Evolutionary conservation across 345 rosid genomes (phyloP).

Genomic region (Eucalyptus erythrocorys): DNA sequence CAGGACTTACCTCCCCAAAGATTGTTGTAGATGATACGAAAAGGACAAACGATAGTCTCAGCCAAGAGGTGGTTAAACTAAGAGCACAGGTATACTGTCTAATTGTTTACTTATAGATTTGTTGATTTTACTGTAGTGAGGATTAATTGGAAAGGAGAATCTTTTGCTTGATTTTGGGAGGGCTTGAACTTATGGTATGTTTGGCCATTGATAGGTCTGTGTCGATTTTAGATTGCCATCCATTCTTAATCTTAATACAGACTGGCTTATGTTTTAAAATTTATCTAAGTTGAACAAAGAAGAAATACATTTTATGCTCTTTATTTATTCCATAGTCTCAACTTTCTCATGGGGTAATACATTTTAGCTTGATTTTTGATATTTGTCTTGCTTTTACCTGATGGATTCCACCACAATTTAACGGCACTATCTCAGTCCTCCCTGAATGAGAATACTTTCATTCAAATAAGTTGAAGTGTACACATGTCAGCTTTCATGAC

Average conservation of each 20-base stretch:
- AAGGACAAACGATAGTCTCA: slow-evolving; percentile 61
- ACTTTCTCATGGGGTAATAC: neutral
- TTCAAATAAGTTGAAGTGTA: neutral
- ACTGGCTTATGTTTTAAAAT: neutral
- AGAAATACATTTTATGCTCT: neutral
- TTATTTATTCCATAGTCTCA: neutral
- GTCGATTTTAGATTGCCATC: neutral
- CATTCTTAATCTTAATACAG: neutral
- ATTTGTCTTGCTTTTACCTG: neutral
- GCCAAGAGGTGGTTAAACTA: slow-evolving; percentile 84
- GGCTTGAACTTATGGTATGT: neutral
- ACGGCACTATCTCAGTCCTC: neutral
- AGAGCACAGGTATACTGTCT: slow-evolving; percentile 61
- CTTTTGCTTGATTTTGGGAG: neutral
- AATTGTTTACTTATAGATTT: neutral
- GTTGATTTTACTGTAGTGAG: neutral
- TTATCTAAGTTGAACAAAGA: neutral
- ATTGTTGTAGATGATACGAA: slow-evolving; percentile 62
- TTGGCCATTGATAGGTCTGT: neutral
- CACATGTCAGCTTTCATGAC: neutral
- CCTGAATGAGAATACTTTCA: neutral
- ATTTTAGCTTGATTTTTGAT: neutral
- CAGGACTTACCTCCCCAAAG: slow-evolving; percentile 83
- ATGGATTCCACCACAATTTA: neutral
- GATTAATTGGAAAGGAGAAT: neutral